These are phyloP conservation scores for Hemileccinum impolitum DNA, from an alignment of 768 basidiomycete species.

Conservation along the genomic window DNA sequence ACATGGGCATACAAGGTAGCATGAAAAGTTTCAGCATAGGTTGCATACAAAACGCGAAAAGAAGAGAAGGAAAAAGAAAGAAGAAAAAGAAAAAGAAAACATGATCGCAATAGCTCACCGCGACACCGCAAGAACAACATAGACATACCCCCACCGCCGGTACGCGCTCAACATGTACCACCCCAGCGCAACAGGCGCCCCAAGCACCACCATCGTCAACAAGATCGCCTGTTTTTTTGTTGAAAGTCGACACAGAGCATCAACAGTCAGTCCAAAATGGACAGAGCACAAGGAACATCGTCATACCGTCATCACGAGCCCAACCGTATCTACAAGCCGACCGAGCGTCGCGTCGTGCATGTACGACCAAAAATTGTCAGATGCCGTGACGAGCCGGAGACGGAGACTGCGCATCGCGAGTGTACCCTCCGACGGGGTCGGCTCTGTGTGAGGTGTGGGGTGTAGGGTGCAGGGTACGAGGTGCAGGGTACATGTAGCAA, in stretches of 20 bases:
- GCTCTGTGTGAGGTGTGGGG: too few relatives aligned
- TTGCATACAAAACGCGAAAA: background rate
- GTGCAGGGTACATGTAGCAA: background rate
- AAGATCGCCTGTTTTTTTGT: conserved; percentile 16
- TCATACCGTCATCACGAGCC: conserved; percentile 14
- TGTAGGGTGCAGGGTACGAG: background rate
- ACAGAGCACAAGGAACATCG: background rate
- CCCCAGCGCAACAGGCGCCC: conserved; percentile 16
- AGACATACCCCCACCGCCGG: conserved; percentile 7
- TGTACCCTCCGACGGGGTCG: conserved; percentile 24
- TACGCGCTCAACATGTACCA: conserved; percentile 16
- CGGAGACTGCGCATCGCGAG: conserved; percentile 22
- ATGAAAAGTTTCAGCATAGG: too few relatives aligned
- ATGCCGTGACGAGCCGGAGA: conserved; percentile 21
- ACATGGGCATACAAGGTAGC: too few relatives aligned
- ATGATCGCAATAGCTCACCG: background rate
- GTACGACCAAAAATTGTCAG: conserved; percentile 9
- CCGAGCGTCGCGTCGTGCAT: conserved; percentile 27
- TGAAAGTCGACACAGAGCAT: too few relatives aligned
- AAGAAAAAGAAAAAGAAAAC: too few relatives aligned
- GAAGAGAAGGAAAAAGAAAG: background rate
- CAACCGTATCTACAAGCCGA: conserved; percentile 21
- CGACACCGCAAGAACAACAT: conserved; percentile 3
- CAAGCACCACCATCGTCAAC: conserved; percentile 15
- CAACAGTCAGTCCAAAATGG: background rate